These are phyloP conservation scores for Thermomyces lanuginosus DNA, from an alignment of 2,329 filamentous ascomycete genomes.

Conservation along the genomic window DNA sequence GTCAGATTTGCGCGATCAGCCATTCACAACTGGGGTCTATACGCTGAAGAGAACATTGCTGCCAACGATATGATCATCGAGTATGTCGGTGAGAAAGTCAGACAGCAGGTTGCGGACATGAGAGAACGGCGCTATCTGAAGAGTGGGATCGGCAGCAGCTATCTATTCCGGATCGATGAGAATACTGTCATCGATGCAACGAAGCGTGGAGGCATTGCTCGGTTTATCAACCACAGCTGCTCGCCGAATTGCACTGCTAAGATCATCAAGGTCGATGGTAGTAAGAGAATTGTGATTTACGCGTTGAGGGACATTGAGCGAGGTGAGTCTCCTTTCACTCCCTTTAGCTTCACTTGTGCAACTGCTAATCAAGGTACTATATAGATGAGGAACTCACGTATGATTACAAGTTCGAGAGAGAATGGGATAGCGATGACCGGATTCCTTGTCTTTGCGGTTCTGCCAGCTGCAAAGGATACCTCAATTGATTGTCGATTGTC, in stretches of 20 bases:
- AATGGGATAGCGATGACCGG: slow-evolving; percentile 83
- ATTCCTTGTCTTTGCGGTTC: slow-evolving; percentile 96
- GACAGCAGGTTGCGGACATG: slow-evolving; percentile 93
- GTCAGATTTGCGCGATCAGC: slow-evolving; percentile 95
- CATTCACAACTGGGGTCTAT: slow-evolving; percentile 97
- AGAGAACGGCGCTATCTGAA: slow-evolving; percentile 83
- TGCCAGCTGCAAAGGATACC: slow-evolving; percentile 92
- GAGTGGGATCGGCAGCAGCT: slow-evolving; percentile 92
- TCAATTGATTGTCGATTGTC: slow-evolving; percentile 54
- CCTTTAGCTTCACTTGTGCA: neutral
- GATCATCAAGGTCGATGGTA: slow-evolving; percentile 97
- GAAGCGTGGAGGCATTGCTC: slow-evolving; percentile 92
- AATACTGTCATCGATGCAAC: slow-evolving; percentile 96
- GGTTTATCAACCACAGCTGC: slow-evolving; percentile 97
- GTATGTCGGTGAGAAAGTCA: slow-evolving; percentile 93
- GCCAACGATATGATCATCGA: slow-evolving; percentile 99
- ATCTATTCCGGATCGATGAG: slow-evolving; percentile 95
- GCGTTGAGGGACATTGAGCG: slow-evolving; percentile 84
- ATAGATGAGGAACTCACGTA: slow-evolving; percentile 97
- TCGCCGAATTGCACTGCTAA: slow-evolving; percentile 98
- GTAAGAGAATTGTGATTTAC: slow-evolving; percentile 97
- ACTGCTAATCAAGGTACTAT: slow-evolving; percentile 3
- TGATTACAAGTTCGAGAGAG: slow-evolving; percentile 98
- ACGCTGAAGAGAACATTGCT: slow-evolving; percentile 91
- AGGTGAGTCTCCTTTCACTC: slow-evolving; percentile 47